A percentile compares a stretch with the other conserved stretches of the same genome.
Evolutionary conservation across 306 rosid species (phyloP).

Genomic region (Oxytropis ochrocephala): DNA sequence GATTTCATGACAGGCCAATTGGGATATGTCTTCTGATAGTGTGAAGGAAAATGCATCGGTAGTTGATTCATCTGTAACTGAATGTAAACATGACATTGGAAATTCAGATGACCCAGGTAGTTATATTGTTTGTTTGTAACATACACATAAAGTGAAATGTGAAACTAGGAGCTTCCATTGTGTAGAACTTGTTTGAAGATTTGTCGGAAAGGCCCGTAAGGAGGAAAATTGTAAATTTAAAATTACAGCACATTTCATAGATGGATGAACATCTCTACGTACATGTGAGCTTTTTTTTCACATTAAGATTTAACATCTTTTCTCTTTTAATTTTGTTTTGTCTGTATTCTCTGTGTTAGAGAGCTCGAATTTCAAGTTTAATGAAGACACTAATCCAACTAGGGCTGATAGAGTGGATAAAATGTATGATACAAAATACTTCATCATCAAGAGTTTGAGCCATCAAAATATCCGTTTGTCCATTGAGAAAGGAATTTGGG

Average conservation of each 20-base stretch:
- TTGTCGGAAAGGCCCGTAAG: neutral
- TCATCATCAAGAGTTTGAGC: slow-evolving; percentile 69
- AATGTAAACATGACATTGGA: slow-evolving; percentile 53
- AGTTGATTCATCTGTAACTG: slow-evolving; percentile 62
- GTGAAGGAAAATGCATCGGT: slow-evolving; percentile 63
- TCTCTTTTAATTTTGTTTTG: slow-evolving; percentile 1
- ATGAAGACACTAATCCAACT: slow-evolving; percentile 32
- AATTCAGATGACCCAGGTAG: slow-evolving; percentile 58
- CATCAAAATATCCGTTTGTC: slow-evolving; percentile 58
- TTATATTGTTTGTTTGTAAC: slow-evolving; percentile 1
- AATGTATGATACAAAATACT: slow-evolving; percentile 40
- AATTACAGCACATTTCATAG: neutral
- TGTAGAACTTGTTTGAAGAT: neutral
- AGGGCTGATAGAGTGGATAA: slow-evolving; percentile 40
- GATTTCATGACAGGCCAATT: slow-evolving; percentile 22
- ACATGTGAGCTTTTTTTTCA: neutral
- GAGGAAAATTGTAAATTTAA: neutral
- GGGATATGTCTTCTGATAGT: slow-evolving; percentile 61
- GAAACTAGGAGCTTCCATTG: neutral
- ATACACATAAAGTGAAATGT: neutral
- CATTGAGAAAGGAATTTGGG: slow-evolving; percentile 78
- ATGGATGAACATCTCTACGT: neutral
- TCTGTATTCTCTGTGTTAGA: slow-evolving; percentile 37
- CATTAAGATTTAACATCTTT: neutral
- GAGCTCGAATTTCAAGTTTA: slow-evolving; percentile 48